A percentile compares a stretch with the other conserved stretches of the same genome.
phyloP scores from a whole-genome alignment of 192 early-diverging fungal species.

The Coemansia sp. region DNA sequence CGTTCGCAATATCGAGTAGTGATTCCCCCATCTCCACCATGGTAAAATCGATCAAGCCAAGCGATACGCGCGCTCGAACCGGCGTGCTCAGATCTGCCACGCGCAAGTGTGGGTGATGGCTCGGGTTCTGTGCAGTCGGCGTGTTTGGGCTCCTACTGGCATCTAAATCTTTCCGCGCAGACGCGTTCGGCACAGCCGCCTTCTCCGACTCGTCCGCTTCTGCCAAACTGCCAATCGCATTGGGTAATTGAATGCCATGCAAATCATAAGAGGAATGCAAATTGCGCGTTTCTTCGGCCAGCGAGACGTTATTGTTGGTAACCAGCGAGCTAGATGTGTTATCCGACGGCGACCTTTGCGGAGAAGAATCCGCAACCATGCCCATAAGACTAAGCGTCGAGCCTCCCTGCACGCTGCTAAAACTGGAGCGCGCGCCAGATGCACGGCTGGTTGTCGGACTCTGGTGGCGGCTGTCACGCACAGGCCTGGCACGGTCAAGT shows the following conservation, averaged over 20 bases:
- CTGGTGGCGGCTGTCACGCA: conserved; percentile 10
- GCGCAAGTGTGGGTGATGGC: conserved; percentile 9
- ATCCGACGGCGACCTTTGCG: conserved; percentile 17
- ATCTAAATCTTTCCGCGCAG: not conserved
- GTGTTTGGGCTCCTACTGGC: not conserved
- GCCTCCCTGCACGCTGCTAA: conserved; percentile 21
- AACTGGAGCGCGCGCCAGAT: conserved; percentile 25
- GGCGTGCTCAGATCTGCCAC: conserved; percentile 29
- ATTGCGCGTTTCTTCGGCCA: not conserved
- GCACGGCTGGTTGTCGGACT: conserved; percentile 1
- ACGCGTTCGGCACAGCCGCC: conserved; percentile 6
- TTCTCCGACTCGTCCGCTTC: conserved; percentile 20
- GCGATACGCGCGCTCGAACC: conserved; percentile 34
- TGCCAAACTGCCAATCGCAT: conserved; percentile 11
- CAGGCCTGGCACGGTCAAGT: conserved; percentile 27
- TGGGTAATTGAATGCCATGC: not conserved
- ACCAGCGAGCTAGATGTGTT: not conserved
- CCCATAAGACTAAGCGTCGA: conserved; percentile 30
- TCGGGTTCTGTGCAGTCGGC: not conserved
- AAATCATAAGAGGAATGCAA: not conserved
- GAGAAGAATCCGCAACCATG: conserved; percentile 21
- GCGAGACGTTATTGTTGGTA: not conserved
- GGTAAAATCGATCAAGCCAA: conserved; percentile 53
- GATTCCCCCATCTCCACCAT: conserved; percentile 39
- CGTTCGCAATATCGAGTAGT: conserved; percentile 21